phyloP scores from a whole-genome alignment of 208 protist genomes.

The Angomonas ambiguus region DNA sequence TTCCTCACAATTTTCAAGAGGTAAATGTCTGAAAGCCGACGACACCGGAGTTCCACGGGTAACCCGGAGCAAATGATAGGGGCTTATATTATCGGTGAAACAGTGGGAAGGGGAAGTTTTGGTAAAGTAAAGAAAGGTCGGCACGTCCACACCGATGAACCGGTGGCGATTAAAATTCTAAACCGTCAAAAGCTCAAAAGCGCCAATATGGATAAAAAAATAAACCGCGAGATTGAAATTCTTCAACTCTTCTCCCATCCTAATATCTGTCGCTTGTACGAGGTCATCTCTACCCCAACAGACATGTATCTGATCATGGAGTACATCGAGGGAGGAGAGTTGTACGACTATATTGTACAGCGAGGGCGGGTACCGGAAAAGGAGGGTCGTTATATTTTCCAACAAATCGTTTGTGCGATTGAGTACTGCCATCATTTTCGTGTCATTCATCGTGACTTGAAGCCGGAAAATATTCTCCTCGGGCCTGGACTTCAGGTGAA shows the following conservation, averaged over 20 bases:
- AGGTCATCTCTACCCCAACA: conserved; percentile 96
- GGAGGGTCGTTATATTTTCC: conserved; percentile 95
- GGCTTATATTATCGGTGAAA: conserved; percentile 97
- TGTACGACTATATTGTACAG: conserved; percentile 99
- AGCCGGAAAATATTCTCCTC: conserved; percentile 93
- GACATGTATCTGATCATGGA: conserved; percentile 99
- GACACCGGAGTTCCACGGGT: background rate
- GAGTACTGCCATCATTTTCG: conserved; percentile 98
- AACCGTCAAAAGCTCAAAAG: conserved; percentile 96
- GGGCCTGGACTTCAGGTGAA: conserved; percentile 88
- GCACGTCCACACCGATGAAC: conserved; percentile 94
- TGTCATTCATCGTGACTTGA: conserved; percentile 92
- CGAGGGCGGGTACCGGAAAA: conserved; percentile 93
- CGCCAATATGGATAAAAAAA: conserved; percentile 91
- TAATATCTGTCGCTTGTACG: conserved; percentile 99
- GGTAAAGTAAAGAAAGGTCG: conserved; percentile 99
- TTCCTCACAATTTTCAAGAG: conserved; percentile 2
- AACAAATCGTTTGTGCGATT: conserved; percentile 98
- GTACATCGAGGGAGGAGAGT: conserved; percentile 97
- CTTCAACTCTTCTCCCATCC: conserved; percentile 98
- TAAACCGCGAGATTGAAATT: conserved; percentile 98
- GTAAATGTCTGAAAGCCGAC: conserved; percentile 1
- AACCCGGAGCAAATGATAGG: conserved; percentile 87
- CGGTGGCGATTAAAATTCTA: conserved; percentile 99
- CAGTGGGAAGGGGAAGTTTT: conserved; percentile 98